These are phyloP conservation scores for Umbelopsis ramanniana DNA, from an alignment of 192 early-diverging fungal genomes.

Conservation along the genomic window DNA sequence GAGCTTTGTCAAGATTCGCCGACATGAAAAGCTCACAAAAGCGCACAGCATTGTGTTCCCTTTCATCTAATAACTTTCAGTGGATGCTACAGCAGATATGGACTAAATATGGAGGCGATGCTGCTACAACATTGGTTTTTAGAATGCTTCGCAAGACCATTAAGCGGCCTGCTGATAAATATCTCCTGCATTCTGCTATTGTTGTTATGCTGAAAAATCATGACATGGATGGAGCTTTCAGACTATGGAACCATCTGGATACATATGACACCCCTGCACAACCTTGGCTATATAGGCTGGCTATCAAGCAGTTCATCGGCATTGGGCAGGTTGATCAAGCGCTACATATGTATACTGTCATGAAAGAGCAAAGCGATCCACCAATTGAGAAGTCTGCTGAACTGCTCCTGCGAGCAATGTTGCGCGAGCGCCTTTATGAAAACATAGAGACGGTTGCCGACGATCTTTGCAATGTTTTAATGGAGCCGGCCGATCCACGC, in stretches of 20 bases:
- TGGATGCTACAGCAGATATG: too few relatives aligned
- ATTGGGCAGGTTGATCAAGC: not conserved
- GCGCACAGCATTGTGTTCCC: too few relatives aligned
- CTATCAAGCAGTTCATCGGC: not conserved
- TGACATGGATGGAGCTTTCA: not conserved
- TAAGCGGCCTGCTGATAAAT: too few relatives aligned
- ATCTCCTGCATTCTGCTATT: not conserved
- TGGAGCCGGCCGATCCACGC: not conserved
- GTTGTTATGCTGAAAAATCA: not conserved
- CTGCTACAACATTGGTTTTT: too few relatives aligned
- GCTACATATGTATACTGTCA: not conserved
- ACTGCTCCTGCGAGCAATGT: not conserved
- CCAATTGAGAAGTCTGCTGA: not conserved
- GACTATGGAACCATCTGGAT: not conserved
- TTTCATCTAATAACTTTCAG: too few relatives aligned
- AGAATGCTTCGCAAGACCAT: too few relatives aligned
- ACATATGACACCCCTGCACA: not conserved
- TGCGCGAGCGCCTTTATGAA: not conserved
- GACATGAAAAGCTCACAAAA: too few relatives aligned
- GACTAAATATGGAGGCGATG: too few relatives aligned
- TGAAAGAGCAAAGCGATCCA: not conserved
- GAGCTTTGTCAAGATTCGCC: too few relatives aligned
- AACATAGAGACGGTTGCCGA: not conserved
- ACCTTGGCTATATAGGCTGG: not conserved
- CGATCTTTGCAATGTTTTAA: not conserved